Conservation (phyloP, 2,329 filamentous ascomycete genomes). For the Cladosporium sp. region DNA sequence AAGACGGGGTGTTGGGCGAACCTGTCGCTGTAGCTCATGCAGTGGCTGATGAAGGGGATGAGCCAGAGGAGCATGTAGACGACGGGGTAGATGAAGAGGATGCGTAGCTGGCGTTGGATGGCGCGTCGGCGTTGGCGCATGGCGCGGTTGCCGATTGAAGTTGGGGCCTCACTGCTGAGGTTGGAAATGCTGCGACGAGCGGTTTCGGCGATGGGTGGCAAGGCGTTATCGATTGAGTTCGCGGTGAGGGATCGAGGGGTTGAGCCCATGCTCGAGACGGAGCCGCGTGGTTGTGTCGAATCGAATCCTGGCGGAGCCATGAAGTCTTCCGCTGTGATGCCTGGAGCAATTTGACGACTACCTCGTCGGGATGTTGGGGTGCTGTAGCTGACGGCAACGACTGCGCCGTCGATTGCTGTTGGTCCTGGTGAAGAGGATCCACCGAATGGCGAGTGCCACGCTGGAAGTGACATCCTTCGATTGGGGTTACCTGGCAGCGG, state of each 20-base stretch:
- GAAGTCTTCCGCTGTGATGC: conserved; percentile 24
- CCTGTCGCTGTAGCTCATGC: conserved; percentile 54
- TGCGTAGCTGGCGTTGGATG: conserved; percentile 64
- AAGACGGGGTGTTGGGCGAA: conserved; percentile 52
- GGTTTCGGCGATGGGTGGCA: conserved; percentile 25
- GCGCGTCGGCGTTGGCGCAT: conserved; percentile 32
- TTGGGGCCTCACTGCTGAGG: neutral
- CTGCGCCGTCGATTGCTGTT: neutral
- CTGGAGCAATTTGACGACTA: conserved; percentile 21
- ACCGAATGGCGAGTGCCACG: conserved; percentile 20
- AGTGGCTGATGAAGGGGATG: conserved; percentile 64
- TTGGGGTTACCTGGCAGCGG: conserved; percentile 6
- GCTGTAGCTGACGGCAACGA: conserved; percentile 15
- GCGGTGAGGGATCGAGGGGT: conserved; percentile 16
- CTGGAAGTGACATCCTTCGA: conserved; percentile 21
- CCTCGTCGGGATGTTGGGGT: conserved; percentile 26
- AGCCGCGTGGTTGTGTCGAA: conserved; percentile 17
- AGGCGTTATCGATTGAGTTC: conserved; percentile 14
- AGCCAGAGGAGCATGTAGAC: conserved; percentile 71
- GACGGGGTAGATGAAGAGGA: conserved; percentile 72
- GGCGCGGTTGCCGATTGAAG: conserved; percentile 14
- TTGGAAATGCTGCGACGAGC: neutral
- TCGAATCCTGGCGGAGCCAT: conserved; percentile 15
- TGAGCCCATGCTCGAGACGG: conserved; percentile 20
- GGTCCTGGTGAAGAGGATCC: neutral